Percentiles rank a stretch among this genome's conserved stretches.
phyloP scores from a whole-genome alignment of 2,329 filamentous ascomycete genomes.

The Dactylellina drechsleri region DNA sequence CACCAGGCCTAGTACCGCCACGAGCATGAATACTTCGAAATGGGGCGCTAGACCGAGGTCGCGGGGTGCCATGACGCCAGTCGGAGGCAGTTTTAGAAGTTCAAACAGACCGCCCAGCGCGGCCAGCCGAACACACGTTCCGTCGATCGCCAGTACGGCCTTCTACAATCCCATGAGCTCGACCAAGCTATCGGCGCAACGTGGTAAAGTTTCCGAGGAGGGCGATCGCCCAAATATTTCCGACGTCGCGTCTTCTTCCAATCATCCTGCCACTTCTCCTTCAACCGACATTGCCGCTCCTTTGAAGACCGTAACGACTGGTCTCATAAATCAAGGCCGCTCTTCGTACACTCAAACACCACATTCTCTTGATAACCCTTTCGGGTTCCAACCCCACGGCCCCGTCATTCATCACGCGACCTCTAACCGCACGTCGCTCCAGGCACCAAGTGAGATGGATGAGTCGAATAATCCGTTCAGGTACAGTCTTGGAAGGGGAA shows the following conservation, averaged over 20 bases:
- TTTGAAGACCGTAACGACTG: conserved; percentile 33
- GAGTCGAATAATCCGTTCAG: conserved; percentile 43
- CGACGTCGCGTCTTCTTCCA: conserved; percentile 57
- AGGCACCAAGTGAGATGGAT: conserved; percentile 49
- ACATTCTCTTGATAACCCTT: conserved; percentile 45
- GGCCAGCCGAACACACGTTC: conserved; percentile 85
- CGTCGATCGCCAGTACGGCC: conserved; percentile 84
- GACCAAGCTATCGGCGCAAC: conserved; percentile 89
- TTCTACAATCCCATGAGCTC: conserved; percentile 98
- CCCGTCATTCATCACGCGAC: conserved; percentile 47
- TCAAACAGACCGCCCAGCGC: conserved; percentile 70
- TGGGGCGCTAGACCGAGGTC: conserved; percentile 57
- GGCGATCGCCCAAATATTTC: conserved; percentile 60
- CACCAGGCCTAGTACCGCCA: conserved; percentile 59
- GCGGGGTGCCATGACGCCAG: conserved; percentile 56
- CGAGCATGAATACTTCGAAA: conserved; percentile 55
- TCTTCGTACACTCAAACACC: conserved; percentile 31
- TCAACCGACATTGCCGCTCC: conserved; percentile 20
- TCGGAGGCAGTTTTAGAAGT: conserved; percentile 61
- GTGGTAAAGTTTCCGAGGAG: conserved; percentile 68
- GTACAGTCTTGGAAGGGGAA: conserved; percentile 44
- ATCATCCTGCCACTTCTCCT: conserved; percentile 26
- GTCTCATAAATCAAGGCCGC: conserved; percentile 30
- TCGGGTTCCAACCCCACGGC: conserved; percentile 22
- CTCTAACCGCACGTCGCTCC: conserved; percentile 46